Evolutionary conservation across 2,329 filamentous ascomycete species (phyloP), one percentile per base, ranked within the genome.

Genomic region (Acarospora socialis): DNA sequence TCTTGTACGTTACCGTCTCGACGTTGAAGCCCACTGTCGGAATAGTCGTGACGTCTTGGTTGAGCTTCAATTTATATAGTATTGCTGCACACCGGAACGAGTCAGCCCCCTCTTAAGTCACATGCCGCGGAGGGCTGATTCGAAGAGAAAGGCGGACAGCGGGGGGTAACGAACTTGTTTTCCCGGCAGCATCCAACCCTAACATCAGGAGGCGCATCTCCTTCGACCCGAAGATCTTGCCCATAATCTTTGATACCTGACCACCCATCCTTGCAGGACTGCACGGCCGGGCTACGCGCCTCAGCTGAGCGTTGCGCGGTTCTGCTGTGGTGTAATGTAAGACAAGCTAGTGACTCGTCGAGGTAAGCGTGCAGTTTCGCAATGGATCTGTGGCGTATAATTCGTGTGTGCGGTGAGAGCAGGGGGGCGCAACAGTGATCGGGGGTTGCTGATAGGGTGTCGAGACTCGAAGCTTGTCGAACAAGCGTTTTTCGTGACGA

Each of bases 11-110:
- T 50, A 95, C 86, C 4, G 84, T 92, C 69, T 95, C 87, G 59
- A 95, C 90, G 70, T 95, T 95, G 72, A 95, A 95, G 47, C 87
- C 90, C 49, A 98, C 90, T 20, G 90, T 98, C 28, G 90, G 90
- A 54, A 95, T 95, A 32, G 90, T 95, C 40, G 90, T 95, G 50
- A 95, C 86, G 55, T 92, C 86, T 68, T 95, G 84, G 60, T 87
- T 86, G 39, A 95, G 76, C 73, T 95, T 95, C 54, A 98, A 72
- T 70, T 94, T 95, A 73, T 95, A 98, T 41, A 98, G 77, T 52
- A 95, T 95, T 35, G 90, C 63, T 66, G 30, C 19, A 32, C 20
- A n/a, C 16, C n/a, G 21, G 23, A 18, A 18, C 16, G 19, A 7
- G 6, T 26, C 19, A 32, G 21, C n/a, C n/a, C 8, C 8, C n/a